These are phyloP conservation scores for Phoenix roebelenii DNA, from an alignment of 176 grass and related monocot genomes.

Conservation along the genomic window DNA sequence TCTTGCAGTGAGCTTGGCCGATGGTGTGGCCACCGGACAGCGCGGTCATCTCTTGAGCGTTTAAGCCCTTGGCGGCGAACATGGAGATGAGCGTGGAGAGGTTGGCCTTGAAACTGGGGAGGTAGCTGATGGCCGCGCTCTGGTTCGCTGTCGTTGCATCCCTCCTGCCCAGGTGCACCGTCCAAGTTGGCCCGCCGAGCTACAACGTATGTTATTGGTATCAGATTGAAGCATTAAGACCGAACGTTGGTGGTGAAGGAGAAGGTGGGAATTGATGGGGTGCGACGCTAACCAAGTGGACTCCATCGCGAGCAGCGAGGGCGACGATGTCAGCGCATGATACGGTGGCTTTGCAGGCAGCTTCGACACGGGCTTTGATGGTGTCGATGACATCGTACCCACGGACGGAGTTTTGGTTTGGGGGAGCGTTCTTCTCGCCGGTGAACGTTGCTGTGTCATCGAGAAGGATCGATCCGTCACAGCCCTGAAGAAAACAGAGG, in stretches of 20 bases:
- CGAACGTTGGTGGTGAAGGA: no score
- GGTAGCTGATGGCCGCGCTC: constrained; percentile 39
- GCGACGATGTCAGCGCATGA: constrained; percentile 66
- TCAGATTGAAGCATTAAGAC: background rate
- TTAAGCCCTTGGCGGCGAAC: constrained; percentile 46
- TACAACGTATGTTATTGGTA: background rate
- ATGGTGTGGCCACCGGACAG: constrained; percentile 72
- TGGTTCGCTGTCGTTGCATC: constrained; percentile 51
- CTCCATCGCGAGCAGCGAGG: constrained; percentile 47
- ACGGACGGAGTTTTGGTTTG: constrained; percentile 26
- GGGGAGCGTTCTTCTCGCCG: constrained; percentile 23
- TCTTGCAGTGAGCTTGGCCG: constrained; percentile 37
- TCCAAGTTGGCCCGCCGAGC: constrained; percentile 40
- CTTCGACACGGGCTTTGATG: constrained; percentile 26
- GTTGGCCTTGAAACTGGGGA: constrained; percentile 30
- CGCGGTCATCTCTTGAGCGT: constrained; percentile 52
- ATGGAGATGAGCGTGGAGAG: constrained; percentile 24
- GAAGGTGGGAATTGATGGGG: background rate
- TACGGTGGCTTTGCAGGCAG: constrained; percentile 14
- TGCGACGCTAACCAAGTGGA: constrained; percentile 26
- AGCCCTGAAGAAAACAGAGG: constrained; percentile 4
- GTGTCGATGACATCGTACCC: constrained; percentile 13
- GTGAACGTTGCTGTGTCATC: constrained; percentile 19
- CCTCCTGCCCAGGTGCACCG: constrained; percentile 20
- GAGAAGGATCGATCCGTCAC: constrained; percentile 25